These are phyloP conservation scores for Odonthalia washingtoniensis DNA, from an alignment of 31 red algal species.

Conservation along the genomic window DNA sequence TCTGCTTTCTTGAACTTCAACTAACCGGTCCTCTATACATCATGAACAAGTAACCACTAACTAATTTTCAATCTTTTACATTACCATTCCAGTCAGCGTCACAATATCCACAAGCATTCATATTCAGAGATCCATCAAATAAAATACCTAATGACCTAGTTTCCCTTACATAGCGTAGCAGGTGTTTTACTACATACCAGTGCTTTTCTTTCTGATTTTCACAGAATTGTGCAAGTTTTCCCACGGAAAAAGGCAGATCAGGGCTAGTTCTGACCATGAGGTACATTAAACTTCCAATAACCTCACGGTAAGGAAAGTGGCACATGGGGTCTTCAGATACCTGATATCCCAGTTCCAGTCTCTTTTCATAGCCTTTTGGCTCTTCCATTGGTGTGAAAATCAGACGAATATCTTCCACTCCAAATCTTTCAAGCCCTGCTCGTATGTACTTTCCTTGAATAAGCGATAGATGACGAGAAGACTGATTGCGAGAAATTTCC, in stretches of 20 bases:
- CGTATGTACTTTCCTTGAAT: not conserved
- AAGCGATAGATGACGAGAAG: not conserved
- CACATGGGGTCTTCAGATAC: not conserved
- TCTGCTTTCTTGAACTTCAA: slow-evolving; percentile 11
- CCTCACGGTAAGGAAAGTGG: not conserved
- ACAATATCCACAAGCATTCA: not conserved
- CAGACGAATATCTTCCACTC: slow-evolving; percentile 4
- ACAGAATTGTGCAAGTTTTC: slow-evolving; percentile 25
- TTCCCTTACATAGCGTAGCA: slow-evolving; percentile 4
- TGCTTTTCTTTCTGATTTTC: not conserved
- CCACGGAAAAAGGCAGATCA: slow-evolving; percentile 28
- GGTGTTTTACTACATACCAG: slow-evolving; percentile 14
- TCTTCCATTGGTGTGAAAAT: not conserved
- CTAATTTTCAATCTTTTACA: not conserved
- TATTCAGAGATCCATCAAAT: not conserved
- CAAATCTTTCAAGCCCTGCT: not conserved
- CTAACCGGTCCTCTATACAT: not conserved
- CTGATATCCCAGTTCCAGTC: not conserved
- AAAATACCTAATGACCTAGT: not conserved
- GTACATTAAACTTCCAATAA: slow-evolving; percentile 28
- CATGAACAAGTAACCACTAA: slow-evolving; percentile 28
- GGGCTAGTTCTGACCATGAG: slow-evolving; percentile 33
- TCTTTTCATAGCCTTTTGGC: not conserved
- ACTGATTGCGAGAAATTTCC: slow-evolving; percentile 39
- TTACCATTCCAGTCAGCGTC: slow-evolving; percentile 33